Evolutionary conservation across 2,329 filamentous ascomycete species (phyloP).

Genomic region (Cladosporium sp.): DNA sequence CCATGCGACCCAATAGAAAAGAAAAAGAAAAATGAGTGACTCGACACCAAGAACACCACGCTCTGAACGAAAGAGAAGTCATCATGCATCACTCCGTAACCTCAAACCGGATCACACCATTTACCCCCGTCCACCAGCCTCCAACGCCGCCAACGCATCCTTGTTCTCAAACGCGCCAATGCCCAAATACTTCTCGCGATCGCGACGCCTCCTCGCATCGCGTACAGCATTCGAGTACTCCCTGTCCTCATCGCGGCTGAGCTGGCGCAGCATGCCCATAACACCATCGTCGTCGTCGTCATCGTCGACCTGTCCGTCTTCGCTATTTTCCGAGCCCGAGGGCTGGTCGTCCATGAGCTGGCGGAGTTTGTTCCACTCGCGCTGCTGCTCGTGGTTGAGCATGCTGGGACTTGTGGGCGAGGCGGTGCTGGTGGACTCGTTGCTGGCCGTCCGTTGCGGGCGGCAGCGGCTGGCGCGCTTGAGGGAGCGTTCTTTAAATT

Average conservation of each 20-base stretch:
- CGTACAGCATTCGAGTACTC: neutral
- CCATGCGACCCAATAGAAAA: neutral
- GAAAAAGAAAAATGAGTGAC: neutral
- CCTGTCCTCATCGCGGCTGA: neutral
- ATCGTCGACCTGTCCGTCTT: neutral
- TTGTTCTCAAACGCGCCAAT: slow-evolving; percentile 1
- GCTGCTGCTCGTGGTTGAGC: slow-evolving; percentile 8
- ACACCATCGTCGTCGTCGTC: slow-evolving; percentile 16
- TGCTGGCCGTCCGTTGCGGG: neutral
- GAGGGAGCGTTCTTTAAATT: neutral
- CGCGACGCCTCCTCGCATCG: neutral
- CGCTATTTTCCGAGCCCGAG: neutral
- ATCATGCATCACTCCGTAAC: neutral
- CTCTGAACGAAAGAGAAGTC: neutral
- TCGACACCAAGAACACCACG: neutral
- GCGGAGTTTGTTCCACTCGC: slow-evolving; percentile 17
- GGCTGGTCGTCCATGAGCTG: neutral
- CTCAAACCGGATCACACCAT: neutral
- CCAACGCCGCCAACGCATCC: slow-evolving; percentile 3
- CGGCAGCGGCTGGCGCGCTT: slow-evolving; percentile 14
- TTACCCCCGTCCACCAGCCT: neutral
- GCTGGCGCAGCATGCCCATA: slow-evolving; percentile 19
- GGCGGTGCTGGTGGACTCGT: neutral
- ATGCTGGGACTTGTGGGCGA: neutral
- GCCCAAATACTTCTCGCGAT: slow-evolving; percentile 1